A percentile compares a stretch with the other conserved stretches of the same genome.
phyloP scores from a whole-genome alignment of 257 asterid species.

The Solanum ossicruentum region DNA sequence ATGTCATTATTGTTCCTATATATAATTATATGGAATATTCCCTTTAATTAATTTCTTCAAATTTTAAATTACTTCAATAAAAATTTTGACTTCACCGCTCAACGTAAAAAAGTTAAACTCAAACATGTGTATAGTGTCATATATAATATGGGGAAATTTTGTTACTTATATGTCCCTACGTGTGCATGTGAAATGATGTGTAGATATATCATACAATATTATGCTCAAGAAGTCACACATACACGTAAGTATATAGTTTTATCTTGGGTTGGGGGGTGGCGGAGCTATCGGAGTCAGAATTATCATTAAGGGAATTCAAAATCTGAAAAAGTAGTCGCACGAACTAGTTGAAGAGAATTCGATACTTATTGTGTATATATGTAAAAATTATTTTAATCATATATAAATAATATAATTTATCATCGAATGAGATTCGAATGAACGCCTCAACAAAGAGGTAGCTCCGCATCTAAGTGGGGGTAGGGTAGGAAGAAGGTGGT shows the following conservation, averaged over 20 bases:
- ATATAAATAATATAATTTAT: too few species aligned
- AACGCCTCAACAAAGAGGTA: too few species aligned
- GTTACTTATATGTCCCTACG: not conserved
- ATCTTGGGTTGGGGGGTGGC: not conserved
- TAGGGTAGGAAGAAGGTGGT: not conserved
- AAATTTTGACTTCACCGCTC: not conserved
- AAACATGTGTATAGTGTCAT: not conserved
- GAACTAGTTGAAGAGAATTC: too few species aligned
- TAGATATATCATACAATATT: not conserved
- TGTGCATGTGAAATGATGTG: not conserved
- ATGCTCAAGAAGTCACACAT: not conserved
- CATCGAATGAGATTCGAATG: too few species aligned
- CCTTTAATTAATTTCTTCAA: not conserved
- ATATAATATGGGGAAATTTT: not conserved
- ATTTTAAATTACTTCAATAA: not conserved
- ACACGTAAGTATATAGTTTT: not conserved
- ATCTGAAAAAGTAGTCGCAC: too few species aligned
- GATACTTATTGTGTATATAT: too few species aligned
- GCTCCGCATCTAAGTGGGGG: not conserved
- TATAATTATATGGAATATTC: too few species aligned
- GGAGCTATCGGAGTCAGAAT: not conserved
- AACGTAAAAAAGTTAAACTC: not conserved
- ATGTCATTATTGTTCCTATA: too few species aligned
- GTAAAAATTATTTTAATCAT: too few species aligned
- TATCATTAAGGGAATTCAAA: too few species aligned